Conservation (phyloP, 495 filamentous ascomycete genomes). For the Tuber calosporum region DNA sequence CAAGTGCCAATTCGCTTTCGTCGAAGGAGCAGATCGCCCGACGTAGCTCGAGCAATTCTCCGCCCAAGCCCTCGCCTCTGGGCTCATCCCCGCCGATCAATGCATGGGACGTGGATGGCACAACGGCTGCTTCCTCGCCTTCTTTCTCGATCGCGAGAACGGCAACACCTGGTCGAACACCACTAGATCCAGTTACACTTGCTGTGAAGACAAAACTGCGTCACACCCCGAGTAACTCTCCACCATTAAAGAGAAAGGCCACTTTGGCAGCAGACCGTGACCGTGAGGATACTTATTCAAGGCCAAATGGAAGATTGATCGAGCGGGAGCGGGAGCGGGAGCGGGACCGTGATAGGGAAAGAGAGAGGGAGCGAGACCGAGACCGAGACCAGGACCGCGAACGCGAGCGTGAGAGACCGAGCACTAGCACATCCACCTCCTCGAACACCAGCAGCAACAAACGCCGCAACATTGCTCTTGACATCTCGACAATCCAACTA, state of each 20-base stretch:
- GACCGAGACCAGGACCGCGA: slow-evolving; percentile 17
- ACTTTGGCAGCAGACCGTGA: slow-evolving; percentile 19
- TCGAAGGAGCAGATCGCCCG: slow-evolving; percentile 41
- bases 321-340: slow-evolving; percentile 12
- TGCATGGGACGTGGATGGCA: slow-evolving; percentile 34
- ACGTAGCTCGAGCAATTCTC: slow-evolving; percentile 46
- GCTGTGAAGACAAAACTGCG: slow-evolving; percentile 22
- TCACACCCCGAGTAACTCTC: slow-evolving; percentile 25
- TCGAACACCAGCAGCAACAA: slow-evolving; percentile 14
- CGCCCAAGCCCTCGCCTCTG: slow-evolving; percentile 56
- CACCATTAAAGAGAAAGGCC: slow-evolving; percentile 37
- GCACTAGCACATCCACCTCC: slow-evolving; percentile 9
- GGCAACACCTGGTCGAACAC: slow-evolving; percentile 35
- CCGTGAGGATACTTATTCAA: slow-evolving; percentile 14
- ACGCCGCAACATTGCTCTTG: slow-evolving; percentile 25
- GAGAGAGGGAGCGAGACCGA: slow-evolving; percentile 6
- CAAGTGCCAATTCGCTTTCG: slow-evolving; percentile 25
- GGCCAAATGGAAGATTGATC: slow-evolving; percentile 7
- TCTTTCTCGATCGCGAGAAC: slow-evolving; percentile 32
- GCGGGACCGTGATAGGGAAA: slow-evolving; percentile 7
- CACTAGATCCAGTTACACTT: slow-evolving; percentile 24
- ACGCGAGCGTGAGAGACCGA: slow-evolving; percentile 14
- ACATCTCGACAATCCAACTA: slow-evolving; percentile 33
- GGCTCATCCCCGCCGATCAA: slow-evolving; percentile 55
- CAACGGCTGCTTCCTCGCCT: slow-evolving; percentile 32